Conservation (phyloP, 768 basidiomycete species). For the Leccinum rimulosum region DNA sequence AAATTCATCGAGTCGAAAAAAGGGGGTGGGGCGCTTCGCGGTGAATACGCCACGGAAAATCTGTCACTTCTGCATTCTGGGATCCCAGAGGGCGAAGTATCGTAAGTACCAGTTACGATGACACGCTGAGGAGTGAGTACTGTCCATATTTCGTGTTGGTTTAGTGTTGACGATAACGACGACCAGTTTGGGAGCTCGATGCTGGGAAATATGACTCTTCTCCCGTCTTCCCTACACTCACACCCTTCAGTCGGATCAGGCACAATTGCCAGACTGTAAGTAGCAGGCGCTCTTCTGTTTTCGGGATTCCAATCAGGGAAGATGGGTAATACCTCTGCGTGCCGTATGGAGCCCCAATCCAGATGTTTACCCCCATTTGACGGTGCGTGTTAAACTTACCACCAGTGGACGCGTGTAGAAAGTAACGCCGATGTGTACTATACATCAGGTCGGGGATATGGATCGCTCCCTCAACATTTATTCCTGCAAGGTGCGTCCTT, state of each 20-base stretch:
- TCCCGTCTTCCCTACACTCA: conserved; percentile 54
- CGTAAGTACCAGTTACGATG: conserved; percentile 84
- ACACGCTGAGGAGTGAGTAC: conserved; percentile 64
- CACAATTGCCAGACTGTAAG: conserved; percentile 84
- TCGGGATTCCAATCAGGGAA: conserved; percentile 48
- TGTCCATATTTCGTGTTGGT: not conserved
- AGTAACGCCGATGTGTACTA: not conserved
- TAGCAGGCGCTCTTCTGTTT: not conserved
- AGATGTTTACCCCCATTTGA: conserved; percentile 80
- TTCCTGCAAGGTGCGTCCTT: conserved; percentile 56
- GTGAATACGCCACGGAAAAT: conserved; percentile 71
- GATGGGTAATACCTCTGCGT: conserved; percentile 75
- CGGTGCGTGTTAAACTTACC: conserved; percentile 42
- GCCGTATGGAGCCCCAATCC: conserved; percentile 80
- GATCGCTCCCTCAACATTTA: conserved; percentile 73
- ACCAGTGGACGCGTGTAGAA: not conserved
- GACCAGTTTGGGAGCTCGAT: conserved; percentile 73
- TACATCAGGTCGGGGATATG: conserved; percentile 68
- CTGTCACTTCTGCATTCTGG: conserved; percentile 84
- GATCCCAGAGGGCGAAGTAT: conserved; percentile 76
- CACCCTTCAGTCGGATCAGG: conserved; percentile 57
- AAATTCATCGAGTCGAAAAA: conserved; percentile 48
- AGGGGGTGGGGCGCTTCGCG: conserved; percentile 57
- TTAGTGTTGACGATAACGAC: conserved; percentile 9
- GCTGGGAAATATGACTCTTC: conserved; percentile 46